These are phyloP conservation scores for Colletotrichum echinochloae DNA, from an alignment of 2,329 filamentous ascomycete species.

Conservation along the genomic window DNA sequence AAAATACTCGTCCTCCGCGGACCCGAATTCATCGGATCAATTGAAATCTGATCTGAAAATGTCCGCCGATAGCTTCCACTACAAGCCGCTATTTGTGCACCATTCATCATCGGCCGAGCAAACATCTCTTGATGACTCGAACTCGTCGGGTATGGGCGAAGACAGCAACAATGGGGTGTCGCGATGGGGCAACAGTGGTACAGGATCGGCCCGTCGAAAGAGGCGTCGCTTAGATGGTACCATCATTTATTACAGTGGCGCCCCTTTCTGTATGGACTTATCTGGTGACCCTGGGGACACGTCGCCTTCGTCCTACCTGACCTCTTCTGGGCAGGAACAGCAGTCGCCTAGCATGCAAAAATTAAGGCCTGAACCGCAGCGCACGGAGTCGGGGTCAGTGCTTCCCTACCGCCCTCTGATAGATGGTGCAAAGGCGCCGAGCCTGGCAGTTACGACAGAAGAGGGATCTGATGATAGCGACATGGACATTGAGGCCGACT, in stretches of 20 bases:
- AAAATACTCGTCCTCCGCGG: conserved; percentile 50
- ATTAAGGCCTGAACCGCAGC: conserved; percentile 43
- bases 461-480: conserved; percentile 53
- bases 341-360: conserved; percentile 43
- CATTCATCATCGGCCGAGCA: conserved; percentile 60
- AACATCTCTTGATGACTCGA: conserved; percentile 61
- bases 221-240: conserved; percentile 75
- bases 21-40: conserved; percentile 47
- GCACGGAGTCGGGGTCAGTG: conserved; percentile 65
- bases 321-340: conserved; percentile 57
- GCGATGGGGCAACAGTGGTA: conserved; percentile 60
- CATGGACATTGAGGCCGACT: conserved; percentile 54
- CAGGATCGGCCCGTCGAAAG: conserved; percentile 59
- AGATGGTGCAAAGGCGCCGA: conserved; percentile 47
- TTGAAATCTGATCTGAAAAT: conserved; percentile 55
- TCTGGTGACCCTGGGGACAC: conserved; percentile 71
- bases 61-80: conserved; percentile 66
- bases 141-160: conserved; percentile 61
- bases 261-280: conserved; percentile 83
- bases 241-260: conserved; percentile 86
- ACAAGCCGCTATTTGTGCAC: conserved; percentile 72
- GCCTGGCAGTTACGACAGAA: neutral
- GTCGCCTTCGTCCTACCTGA: conserved; percentile 62
- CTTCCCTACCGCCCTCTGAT: conserved; percentile 63
- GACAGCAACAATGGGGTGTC: conserved; percentile 63